Base-by-base conservation (phyloP, 2,329 filamentous ascomycete species). In the Graphilbum ipis-grandicollis region DNA sequence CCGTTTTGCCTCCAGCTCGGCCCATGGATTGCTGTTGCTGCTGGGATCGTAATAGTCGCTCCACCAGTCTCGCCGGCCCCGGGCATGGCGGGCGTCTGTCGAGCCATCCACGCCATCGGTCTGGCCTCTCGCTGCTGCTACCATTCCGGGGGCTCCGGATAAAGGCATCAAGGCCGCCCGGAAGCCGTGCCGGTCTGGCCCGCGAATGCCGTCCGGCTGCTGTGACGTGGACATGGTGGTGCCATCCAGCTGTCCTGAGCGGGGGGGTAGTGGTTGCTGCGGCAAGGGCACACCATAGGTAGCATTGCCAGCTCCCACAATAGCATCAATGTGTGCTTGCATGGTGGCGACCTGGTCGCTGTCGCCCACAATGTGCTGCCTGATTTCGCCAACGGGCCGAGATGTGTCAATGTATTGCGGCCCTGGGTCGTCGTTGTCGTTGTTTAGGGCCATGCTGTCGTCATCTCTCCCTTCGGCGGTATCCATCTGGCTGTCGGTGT, bases 11-110 rank as follows among this genome's bases (percentile, higher is more conserved):
- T 77, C 72, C 17, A 77, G 53, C 9, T 50, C 52, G 35, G 63
- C 67, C 80, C 80, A 86, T 0, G 80, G 80, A 50, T 86, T 82
- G 50, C 75, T 65, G 46, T 82, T 71, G 42, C 76, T 80, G 40
- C 62, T 66, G 0, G 70, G 67, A 40, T 81, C 68, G 52, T 83
- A 85, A 52, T 80, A 82, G 26, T 64, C 72, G 29, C 65, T 57
- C 53, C 76, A 80, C 60, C 77, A 81, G 2, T 42, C n/a, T 13
- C 39, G 55, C 56, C 14, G 28, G n/a, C n/a, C n/a, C n/a, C n/a
- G n/a, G n/a, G n/a, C n/a, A n/a, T n/a, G n/a, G n/a, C n/a, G n/a
- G n/a, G n/a, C n/a, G n/a, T n/a, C n/a, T n/a, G n/a, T n/a, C n/a
- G n/a, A n/a, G n/a, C n/a, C 23, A 25, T 12, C 12, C 7, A 7